Evolutionary conservation across 2,329 filamentous ascomycete genomes (phyloP).

Genomic region (Pseudogymnoascus pannorum): DNA sequence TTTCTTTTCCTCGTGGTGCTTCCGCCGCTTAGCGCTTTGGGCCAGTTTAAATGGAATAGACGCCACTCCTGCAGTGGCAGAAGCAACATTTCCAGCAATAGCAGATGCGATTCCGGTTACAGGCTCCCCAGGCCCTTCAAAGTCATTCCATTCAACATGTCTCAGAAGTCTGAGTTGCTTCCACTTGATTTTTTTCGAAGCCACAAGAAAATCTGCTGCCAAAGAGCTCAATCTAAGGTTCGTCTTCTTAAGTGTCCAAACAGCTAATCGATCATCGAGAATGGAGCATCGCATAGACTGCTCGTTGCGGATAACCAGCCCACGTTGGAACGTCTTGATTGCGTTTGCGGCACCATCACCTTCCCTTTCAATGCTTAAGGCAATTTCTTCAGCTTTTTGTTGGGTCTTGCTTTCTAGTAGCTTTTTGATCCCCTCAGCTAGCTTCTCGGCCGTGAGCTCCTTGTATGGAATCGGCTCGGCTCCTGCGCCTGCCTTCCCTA

Average conservation of each 20-base stretch:
- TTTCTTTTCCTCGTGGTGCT: slow-evolving; percentile 43
- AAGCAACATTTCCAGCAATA: slow-evolving; percentile 49
- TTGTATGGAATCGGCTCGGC: slow-evolving; percentile 64
- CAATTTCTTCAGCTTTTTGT: slow-evolving; percentile 50
- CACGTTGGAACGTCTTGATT: slow-evolving; percentile 57
- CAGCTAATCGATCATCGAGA: slow-evolving; percentile 53
- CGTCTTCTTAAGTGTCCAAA: slow-evolving; percentile 58
- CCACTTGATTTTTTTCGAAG: slow-evolving; percentile 54
- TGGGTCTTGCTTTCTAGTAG: slow-evolving; percentile 56
- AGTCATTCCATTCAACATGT: slow-evolving; percentile 69
- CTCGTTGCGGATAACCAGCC: slow-evolving; percentile 45
- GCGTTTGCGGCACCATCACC: slow-evolving; percentile 64
- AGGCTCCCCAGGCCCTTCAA: slow-evolving; percentile 67
- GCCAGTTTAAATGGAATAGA: slow-evolving; percentile 55
- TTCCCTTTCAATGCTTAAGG: slow-evolving; percentile 51
- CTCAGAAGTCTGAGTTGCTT: slow-evolving; percentile 55
- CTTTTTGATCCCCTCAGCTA: slow-evolving; percentile 64
- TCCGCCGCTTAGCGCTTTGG: slow-evolving; percentile 48
- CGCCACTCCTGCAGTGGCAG: slow-evolving; percentile 55
- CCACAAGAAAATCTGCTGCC: slow-evolving; percentile 58
- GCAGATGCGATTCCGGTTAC: slow-evolving; percentile 59
- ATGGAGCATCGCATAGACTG: slow-evolving; percentile 59
- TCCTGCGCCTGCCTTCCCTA: slow-evolving; percentile 56
- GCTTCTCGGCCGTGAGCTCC: slow-evolving; percentile 51
- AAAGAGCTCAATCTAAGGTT: slow-evolving; percentile 53